These are phyloP conservation scores for Aspergillus sergii DNA, from an alignment of 2,329 filamentous ascomycete species.

Conservation along the genomic window DNA sequence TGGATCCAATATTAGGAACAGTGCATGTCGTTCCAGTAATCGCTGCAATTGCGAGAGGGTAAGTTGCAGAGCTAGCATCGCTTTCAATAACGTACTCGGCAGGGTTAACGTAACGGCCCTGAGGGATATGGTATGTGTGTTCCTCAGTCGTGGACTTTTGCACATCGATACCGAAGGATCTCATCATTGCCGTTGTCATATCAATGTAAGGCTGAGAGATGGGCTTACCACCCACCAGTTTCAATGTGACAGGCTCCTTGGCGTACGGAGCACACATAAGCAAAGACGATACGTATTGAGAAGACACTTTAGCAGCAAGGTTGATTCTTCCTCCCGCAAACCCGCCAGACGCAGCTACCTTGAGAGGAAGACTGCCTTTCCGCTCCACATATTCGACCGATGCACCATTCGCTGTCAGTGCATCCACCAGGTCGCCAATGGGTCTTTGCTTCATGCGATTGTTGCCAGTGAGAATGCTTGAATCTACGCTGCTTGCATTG, in stretches of 20 bases:
- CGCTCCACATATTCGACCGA: constrained; percentile 82
- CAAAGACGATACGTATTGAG: constrained; percentile 97
- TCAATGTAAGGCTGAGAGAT: constrained; percentile 98
- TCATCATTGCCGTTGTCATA: constrained; percentile 99
- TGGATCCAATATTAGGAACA: constrained; percentile 91
- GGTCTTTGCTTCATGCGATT: constrained; percentile 94
- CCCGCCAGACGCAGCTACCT: constrained; percentile 78
- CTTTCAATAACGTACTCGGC: constrained; percentile 89
- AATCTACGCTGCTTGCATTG: constrained; percentile 61
- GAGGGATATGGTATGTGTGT: constrained; percentile 92
- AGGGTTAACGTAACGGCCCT: constrained; percentile 80
- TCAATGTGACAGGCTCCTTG: constrained; percentile 87
- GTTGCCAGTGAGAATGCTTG: constrained; percentile 88
- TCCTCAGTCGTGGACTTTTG: constrained; percentile 74
- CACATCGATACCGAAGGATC: constrained; percentile 82
- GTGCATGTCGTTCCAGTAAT: constrained; percentile 96
- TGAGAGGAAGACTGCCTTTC: constrained; percentile 79
- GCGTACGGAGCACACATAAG: constrained; percentile 97
- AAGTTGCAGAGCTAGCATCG: constrained; percentile 96
- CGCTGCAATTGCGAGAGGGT: constrained; percentile 89
- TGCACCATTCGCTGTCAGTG: constrained; percentile 84
- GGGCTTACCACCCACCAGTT: constrained; percentile 91
- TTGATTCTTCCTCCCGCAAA: constrained; percentile 87
- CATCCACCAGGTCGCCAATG: constrained; percentile 90
- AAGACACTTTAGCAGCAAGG: constrained; percentile 91